These are phyloP conservation scores for Phytophthora sp. DNA, from an alignment of 352 stramenopile species.

Conservation along the genomic window DNA sequence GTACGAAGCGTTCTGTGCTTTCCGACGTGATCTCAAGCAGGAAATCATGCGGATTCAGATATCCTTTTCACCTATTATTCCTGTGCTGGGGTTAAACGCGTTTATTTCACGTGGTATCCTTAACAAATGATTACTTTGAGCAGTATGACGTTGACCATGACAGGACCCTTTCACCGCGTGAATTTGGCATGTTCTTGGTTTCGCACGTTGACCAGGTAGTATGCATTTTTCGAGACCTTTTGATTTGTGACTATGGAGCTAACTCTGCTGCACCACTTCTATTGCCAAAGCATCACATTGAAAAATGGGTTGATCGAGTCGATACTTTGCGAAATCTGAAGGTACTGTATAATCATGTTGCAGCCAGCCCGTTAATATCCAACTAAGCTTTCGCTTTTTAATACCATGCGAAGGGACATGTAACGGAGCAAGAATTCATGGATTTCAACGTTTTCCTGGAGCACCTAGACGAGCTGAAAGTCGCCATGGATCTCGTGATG, in stretches of 20 bases:
- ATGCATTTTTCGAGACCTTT: background rate
- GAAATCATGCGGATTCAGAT: conserved; percentile 92
- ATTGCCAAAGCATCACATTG: conserved; percentile 55
- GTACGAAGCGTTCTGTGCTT: conserved; percentile 81
- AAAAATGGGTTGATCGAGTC: conserved; percentile 83
- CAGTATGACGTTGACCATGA: conserved; percentile 88
- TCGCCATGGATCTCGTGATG: conserved; percentile 86
- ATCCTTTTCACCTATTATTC: conserved; percentile 56
- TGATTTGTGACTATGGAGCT: background rate
- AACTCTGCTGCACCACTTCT: too few relatives aligned
- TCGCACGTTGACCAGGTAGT: conserved; percentile 79
- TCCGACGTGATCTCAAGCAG: conserved; percentile 73
- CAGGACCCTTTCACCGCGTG: conserved; percentile 77
- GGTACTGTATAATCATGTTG: conserved; percentile 36
- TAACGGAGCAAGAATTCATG: conserved; percentile 85
- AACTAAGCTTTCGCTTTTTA: too few relatives aligned
- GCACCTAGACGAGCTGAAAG: conserved; percentile 83
- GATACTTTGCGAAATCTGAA: conserved; percentile 63
- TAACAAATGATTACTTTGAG: conserved; percentile 83
- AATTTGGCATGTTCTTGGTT: conserved; percentile 90
- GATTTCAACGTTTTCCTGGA: conserved; percentile 86
- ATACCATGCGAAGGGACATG: conserved; percentile 45
- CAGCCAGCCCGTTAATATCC: too few relatives aligned
- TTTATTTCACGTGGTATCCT: conserved; percentile 30
- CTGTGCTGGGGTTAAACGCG: background rate